Evolutionary conservation across 2,329 filamentous ascomycete genomes (phyloP).

Genomic region (Drechslerella dactyloides): DNA sequence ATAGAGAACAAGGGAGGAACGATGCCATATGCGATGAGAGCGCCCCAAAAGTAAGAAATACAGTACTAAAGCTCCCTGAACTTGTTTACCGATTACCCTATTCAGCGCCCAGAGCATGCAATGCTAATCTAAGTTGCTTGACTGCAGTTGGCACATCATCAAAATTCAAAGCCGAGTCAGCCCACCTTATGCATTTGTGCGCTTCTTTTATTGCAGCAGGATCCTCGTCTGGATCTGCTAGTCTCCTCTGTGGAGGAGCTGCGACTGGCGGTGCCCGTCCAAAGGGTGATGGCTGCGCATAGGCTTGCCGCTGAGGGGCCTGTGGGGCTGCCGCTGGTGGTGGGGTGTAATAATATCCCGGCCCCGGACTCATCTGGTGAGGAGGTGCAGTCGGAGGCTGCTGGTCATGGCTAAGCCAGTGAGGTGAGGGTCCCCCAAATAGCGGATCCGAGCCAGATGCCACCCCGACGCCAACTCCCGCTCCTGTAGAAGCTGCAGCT

Average conservation of each 20-base stretch:
- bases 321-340: constrained; percentile 14
- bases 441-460: constrained; percentile 24
- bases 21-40: too few relatives aligned
- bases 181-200: constrained; percentile 96
- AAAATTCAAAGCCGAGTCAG: constrained; percentile 94
- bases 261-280: constrained; percentile 45
- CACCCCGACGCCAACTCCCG: constrained; percentile 21
- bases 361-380: constrained; percentile 7
- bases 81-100: too few relatives aligned
- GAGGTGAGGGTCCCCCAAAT: constrained; percentile 12
- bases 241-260: constrained; percentile 53
- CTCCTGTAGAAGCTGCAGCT: constrained; percentile 11
- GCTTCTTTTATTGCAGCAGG: constrained; percentile 80
- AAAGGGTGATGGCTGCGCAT: constrained; percentile 55
- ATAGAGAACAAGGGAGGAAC: too few relatives aligned
- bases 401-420: constrained; percentile 36
- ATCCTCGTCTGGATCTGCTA: constrained; percentile 60
- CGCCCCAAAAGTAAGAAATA: too few relatives aligned
- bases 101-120: constrained; percentile 72
- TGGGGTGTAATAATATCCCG: constrained; percentile 24
- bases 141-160: constrained; percentile 92
- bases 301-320: constrained; percentile 18
- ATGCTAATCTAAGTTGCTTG: constrained; percentile 77
- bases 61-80: too few relatives aligned
- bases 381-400: constrained; percentile 23